Percentiles rank a stretch among this genome's conserved stretches.
Conservation (phyloP, 2,329 filamentous ascomycete species). For the Rachicladosporium sp. region DNA sequence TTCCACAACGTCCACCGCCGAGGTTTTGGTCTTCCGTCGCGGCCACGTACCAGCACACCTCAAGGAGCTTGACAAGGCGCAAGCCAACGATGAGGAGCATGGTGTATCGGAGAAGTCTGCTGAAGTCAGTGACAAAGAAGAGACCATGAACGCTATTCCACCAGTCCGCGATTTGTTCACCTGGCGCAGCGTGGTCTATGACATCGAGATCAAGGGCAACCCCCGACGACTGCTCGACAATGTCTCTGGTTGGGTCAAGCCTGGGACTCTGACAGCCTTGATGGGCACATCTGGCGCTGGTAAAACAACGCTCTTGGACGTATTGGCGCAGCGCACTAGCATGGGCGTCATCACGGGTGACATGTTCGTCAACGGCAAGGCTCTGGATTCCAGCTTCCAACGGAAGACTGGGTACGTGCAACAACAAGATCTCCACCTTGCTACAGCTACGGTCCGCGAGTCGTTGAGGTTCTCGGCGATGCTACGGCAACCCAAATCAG, state of each 20-base stretch:
- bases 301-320: slow-evolving; percentile 28
- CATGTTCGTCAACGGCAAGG: slow-evolving; percentile 33
- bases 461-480: slow-evolving; percentile 54
- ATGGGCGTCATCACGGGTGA: slow-evolving; percentile 34
- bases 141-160: slow-evolving; percentile 2
- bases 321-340: slow-evolving; percentile 32
- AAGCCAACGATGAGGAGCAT: slow-evolving; percentile 42
- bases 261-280: slow-evolving; percentile 63
- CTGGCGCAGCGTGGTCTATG: slow-evolving; percentile 77
- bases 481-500: slow-evolving; percentile 47
- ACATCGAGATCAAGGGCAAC: slow-evolving; percentile 40
- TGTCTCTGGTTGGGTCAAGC: slow-evolving; percentile 61
- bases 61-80: slow-evolving; percentile 19
- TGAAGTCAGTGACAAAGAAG: slow-evolving; percentile 1
- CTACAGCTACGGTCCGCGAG: slow-evolving; percentile 54
- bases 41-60: slow-evolving; percentile 47
- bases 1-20: slow-evolving; percentile 17
- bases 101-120: slow-evolving; percentile 9
- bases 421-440: slow-evolving; percentile 56
- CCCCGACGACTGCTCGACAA: slow-evolving; percentile 42
- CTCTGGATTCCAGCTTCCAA: slow-evolving; percentile 35
- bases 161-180: slow-evolving; percentile 40
- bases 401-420: slow-evolving; percentile 44
- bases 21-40: slow-evolving; percentile 50
- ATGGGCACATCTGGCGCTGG: slow-evolving; percentile 63